Percentiles rank a stretch among this genome's conserved stretches.
Conservation (phyloP, 495 filamentous ascomycete species). For the Tuber calosporum region DNA sequence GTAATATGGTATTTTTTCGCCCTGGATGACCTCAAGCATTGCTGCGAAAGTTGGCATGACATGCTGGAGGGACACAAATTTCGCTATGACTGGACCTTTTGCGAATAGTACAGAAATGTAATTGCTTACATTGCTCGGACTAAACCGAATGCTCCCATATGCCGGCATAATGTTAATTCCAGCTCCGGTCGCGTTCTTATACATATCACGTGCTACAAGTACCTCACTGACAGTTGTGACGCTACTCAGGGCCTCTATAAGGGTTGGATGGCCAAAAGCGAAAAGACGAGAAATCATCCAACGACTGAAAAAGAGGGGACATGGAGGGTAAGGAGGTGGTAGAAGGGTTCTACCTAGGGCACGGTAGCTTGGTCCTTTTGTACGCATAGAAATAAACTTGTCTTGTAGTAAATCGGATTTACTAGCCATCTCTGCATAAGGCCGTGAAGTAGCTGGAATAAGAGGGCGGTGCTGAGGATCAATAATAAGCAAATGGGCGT, state of each 20-base stretch:
- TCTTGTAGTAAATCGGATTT: constrained; percentile 18
- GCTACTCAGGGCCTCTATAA: constrained; percentile 12
- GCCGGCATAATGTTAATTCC: constrained; percentile 22
- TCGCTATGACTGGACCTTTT: neutral
- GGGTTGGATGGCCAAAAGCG: constrained; percentile 21
- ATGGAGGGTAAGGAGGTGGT: neutral
- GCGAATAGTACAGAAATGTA: neutral
- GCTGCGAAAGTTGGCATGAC: neutral
- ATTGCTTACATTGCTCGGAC: constrained; percentile 13
- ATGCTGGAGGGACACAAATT: neutral
- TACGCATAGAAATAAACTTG: constrained; percentile 17
- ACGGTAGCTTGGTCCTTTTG: constrained; percentile 23
- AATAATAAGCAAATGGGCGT: constrained; percentile 9
- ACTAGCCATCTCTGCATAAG: constrained; percentile 19
- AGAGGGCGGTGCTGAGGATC: neutral
- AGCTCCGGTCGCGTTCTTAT: constrained; percentile 10
- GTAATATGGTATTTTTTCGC: constrained; percentile 19
- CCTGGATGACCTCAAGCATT: constrained; percentile 11
- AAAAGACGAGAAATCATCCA: constrained; percentile 30
- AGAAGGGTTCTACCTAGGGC: constrained; percentile 19
- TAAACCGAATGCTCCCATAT: constrained; percentile 26
- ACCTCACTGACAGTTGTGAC: constrained; percentile 8
- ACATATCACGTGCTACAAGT: constrained; percentile 11
- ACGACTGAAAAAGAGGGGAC: constrained; percentile 16
- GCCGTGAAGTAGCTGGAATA: constrained; percentile 6